Evolutionary conservation across 768 basidiomycete genomes (phyloP).

Genomic region (Fomitopsis pulvina): DNA sequence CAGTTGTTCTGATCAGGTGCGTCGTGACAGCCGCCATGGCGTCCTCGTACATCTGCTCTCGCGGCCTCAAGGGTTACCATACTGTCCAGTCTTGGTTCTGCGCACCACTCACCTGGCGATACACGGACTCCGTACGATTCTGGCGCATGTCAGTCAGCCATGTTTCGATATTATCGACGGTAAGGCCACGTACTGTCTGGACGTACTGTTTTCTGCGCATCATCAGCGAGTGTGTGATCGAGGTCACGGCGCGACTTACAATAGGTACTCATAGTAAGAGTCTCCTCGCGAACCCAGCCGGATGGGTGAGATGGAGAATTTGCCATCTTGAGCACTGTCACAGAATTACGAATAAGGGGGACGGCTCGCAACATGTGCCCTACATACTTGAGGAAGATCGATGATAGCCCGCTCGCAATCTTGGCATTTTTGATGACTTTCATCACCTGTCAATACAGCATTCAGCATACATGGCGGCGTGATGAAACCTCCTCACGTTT

Average conservation of each 20-base stretch:
- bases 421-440: slow-evolving; percentile 55
- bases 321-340: slow-evolving; percentile 42
- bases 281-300: slow-evolving; percentile 90
- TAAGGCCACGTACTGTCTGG: slow-evolving; percentile 55
- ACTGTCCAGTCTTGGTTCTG: neutral
- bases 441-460: slow-evolving; percentile 51
- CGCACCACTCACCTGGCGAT: slow-evolving; percentile 31
- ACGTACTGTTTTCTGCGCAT: slow-evolving; percentile 63
- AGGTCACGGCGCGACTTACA: slow-evolving; percentile 40
- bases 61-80: neutral
- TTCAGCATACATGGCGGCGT: neutral
- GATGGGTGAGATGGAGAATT: slow-evolving; percentile 62
- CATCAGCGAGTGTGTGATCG: slow-evolving; percentile 7
- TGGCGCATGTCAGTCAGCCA: slow-evolving; percentile 22
- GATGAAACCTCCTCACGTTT: slow-evolving; percentile 10
- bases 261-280: slow-evolving; percentile 87
- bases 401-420: slow-evolving; percentile 66
- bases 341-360: neutral
- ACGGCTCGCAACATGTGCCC: too few species aligned
- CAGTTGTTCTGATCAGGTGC: slow-evolving; percentile 63
- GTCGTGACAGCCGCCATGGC: slow-evolving; percentile 79
- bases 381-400: slow-evolving; percentile 74
- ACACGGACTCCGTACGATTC: slow-evolving; percentile 71
- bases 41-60: slow-evolving; percentile 78
- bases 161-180: neutral